Conservation (phyloP, 768 basidiomycete genomes). For the Hysterangium stoloniferum region DNA sequence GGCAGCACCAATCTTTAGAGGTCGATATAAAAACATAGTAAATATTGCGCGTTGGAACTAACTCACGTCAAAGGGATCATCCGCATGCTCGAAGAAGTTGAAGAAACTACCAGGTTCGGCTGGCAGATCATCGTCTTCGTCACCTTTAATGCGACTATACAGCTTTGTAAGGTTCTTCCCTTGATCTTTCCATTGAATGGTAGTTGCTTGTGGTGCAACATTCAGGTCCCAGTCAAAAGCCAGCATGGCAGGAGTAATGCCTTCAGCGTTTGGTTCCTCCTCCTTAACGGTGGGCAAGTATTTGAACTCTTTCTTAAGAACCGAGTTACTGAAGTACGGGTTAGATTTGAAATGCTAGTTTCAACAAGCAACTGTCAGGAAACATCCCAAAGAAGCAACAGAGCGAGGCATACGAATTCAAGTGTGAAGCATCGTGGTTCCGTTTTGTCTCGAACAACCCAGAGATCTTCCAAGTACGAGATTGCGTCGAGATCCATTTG, state of each 20-base stretch:
- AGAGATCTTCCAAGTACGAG: constrained; percentile 78
- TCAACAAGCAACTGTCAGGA: neutral
- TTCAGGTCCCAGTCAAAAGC: constrained; percentile 77
- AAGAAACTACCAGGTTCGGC: constrained; percentile 79
- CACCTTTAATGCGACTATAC: constrained; percentile 58
- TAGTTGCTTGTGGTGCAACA: constrained; percentile 53
- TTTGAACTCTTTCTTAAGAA: constrained; percentile 80
- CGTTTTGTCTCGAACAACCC: constrained; percentile 62
- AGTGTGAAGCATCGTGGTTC: constrained; percentile 80
- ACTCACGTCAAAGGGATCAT: constrained; percentile 64
- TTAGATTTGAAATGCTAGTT: constrained; percentile 86
- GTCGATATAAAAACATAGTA: neutral
- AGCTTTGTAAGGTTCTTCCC: constrained; percentile 70
- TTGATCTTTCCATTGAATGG: constrained; percentile 78
- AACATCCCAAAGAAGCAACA: constrained; percentile 2
- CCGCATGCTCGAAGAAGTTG: constrained; percentile 69
- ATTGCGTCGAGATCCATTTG: constrained; percentile 73
- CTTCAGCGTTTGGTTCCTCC: constrained; percentile 62
- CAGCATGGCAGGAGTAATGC: constrained; percentile 70
- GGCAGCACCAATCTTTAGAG: constrained; percentile 54
- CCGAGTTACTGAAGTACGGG: constrained; percentile 68
- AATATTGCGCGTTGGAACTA: neutral
- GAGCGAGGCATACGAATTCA: constrained; percentile 63
- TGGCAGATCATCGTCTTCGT: constrained; percentile 41
- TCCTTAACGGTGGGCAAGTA: constrained; percentile 45